Base-by-base conservation (phyloP, 1,139 yeast species). In the Yamadazyma sp. region DNA sequence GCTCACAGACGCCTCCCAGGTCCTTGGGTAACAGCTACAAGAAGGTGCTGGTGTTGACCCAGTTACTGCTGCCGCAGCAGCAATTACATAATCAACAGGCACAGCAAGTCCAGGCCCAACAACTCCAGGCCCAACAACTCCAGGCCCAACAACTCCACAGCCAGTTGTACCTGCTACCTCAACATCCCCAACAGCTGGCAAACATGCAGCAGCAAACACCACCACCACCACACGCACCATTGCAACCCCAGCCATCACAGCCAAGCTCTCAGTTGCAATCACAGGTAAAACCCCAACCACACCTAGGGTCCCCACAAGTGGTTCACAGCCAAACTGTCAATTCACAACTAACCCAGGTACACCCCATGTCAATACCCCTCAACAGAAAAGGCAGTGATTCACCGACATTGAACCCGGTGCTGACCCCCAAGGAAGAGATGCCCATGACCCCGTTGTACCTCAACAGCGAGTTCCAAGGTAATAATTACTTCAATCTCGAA, bases 1-100 rank as follows among this genome's bases (percentile, higher is more conserved):
- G 73, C 15, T 69, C 75, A 17, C 75, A 73, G 41, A 75, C 81
- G 0, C 82, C 82, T 1, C 81, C 83, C 6, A 46, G 61, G 27
- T 57, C 66, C 2, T 39, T 59, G 20, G 52, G 53, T n/a, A 51
- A 49, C 35, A 58, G 66, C 4, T 51, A 50, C 31, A 50, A 55
- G 37, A 41, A 47, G 56, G 23, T 46, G 48, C 16, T 61, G 53
- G 36, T 36, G n/a, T 36, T 46, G 15, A 40, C 48, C 17, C 44
- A 45, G n/a, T 25, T 44, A 18, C 12, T 28, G 20, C 37, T 31
- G 33, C 31, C 26, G 12, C 50, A 29, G 15, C 30, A 28, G 8
- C 37, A 33, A 24, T 17, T 37, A 12, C 45, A 38, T 7, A 37
- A 20, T 7, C 45, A 43, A 11, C 46, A 29, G 16, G 34, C 38